Evolutionary conservation across 305 asterid genomes (phyloP), one percentile per base, ranked within the genome.

Genomic region (Andrographis paniculata): DNA sequence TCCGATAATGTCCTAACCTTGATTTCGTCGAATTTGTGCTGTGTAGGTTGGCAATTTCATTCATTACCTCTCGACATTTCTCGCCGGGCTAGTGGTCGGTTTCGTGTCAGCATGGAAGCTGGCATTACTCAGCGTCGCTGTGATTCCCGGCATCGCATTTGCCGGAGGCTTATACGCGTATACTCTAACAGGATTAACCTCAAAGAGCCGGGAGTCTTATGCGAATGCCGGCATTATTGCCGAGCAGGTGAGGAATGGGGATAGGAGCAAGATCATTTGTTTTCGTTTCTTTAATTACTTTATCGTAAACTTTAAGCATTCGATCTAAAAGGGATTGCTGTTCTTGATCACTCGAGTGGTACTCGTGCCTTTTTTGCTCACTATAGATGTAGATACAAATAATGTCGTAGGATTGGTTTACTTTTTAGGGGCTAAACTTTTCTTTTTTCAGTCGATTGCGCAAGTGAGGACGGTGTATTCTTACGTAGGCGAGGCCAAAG

Each of bases 61-160:
- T 35, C 99, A 92, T 61, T 92, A 92, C 71, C 94, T 87, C 6
- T 92, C 99, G 14, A 92, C 99, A 0, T 92, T 92, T 58, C 60
- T 87, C 88, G 97, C 99, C 36, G 99, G 99, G 27, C 67, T 92
- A 73, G 99, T 84, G 76, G 99, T 92, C 43, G 99, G 99, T 65
- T 92, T 92, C 57, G 95, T 92, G 58, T 77, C 94, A 20, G 97
- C 97, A 27, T 92, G 99, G 99, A 69, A 68, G 81, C 77, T 92
- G 31, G 99, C 99, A 17, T 71, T 87, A 20, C 88, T 92, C 33
- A 92, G 99, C 52, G 94, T 92, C 71, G 99, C 99, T 6, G 93
- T 92, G 50, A 92, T 92, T 60, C 99, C 97, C 0, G 99, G 95
- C 10, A 92, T 92, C 20, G 99, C 97, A 19, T 92, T 92, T 62